phyloP scores from a whole-genome alignment of 768 basidiomycete genomes.

The Mycena belliarum region DNA sequence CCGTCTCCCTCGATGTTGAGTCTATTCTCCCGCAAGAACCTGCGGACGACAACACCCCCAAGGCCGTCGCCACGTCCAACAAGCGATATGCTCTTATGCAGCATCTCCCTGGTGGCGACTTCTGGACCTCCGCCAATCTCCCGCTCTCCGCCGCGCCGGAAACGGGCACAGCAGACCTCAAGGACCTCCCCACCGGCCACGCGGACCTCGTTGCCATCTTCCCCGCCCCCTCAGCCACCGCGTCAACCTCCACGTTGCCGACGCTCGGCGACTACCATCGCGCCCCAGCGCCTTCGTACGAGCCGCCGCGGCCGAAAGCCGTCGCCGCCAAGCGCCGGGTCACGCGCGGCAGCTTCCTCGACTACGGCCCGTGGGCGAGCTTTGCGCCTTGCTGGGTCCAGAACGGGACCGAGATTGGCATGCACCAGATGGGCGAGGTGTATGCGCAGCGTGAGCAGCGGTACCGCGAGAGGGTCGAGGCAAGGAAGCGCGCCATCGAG shows the following conservation, averaged over 20 bases:
- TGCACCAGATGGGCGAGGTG: conserved; percentile 58
- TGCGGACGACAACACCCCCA: conserved; percentile 21
- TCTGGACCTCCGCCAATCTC: conserved; percentile 74
- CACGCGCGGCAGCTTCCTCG: conserved; percentile 68
- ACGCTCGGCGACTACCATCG: conserved; percentile 20
- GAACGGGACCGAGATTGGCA: conserved; percentile 71
- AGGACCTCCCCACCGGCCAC: conserved; percentile 58
- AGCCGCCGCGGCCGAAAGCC: conserved; percentile 41
- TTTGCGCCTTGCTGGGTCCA: conserved; percentile 83
- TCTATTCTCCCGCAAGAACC: conserved; percentile 39
- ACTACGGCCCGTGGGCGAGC: conserved; percentile 74
- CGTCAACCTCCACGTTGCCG: conserved; percentile 28
- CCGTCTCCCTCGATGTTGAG: conserved; percentile 48
- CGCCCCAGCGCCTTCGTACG: conserved; percentile 45
- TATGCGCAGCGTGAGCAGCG: conserved; percentile 53
- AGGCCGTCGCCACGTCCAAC: conserved; percentile 31
- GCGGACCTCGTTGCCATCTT: conserved; percentile 78
- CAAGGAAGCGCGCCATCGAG: conserved; percentile 25
- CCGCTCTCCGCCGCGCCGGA: conserved; percentile 34
- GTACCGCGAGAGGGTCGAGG: conserved; percentile 30
- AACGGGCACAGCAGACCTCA: conserved; percentile 39
- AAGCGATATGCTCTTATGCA: conserved; percentile 76
- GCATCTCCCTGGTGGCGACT: conserved; percentile 73
- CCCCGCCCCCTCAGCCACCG: conserved; percentile 54
- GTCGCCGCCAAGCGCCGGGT: conserved; percentile 46